These are phyloP conservation scores for Bacidia rubella DNA, from an alignment of 495 filamentous ascomycete species.

Conservation along the genomic window DNA sequence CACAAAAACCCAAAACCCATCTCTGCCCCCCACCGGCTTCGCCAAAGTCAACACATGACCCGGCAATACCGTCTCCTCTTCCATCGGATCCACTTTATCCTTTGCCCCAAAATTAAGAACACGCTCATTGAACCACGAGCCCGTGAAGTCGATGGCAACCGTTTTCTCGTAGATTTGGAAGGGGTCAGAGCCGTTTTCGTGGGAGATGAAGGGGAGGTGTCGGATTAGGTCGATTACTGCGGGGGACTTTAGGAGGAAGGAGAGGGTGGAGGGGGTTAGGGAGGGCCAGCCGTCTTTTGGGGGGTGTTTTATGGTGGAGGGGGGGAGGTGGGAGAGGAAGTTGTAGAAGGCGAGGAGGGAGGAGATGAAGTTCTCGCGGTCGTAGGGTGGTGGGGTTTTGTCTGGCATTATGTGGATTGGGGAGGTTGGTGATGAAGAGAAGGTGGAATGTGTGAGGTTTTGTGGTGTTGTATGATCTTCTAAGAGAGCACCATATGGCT, in stretches of 20 bases:
- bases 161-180: slow-evolving; percentile 5
- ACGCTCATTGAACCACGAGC: neutral
- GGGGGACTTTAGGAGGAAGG: slow-evolving; percentile 17
- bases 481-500: too few species aligned
- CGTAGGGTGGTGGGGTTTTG: neutral
- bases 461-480: too few species aligned
- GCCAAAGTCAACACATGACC: neutral
- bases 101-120: neutral
- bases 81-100: neutral
- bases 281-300: slow-evolving; percentile 19
- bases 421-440: too few species aligned
- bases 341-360: slow-evolving; percentile 17
- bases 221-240: slow-evolving; percentile 16
- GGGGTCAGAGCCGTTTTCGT: neutral
- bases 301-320: slow-evolving; percentile 13
- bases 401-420: neutral
- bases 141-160: slow-evolving; percentile 1
- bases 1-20: neutral
- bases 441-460: too few species aligned
- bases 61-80: neutral
- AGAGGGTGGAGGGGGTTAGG: slow-evolving; percentile 12
- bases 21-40: neutral
- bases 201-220: slow-evolving; percentile 18
- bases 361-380: slow-evolving; percentile 11
- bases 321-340: slow-evolving; percentile 20